Evolutionary conservation across 805 yeast genomes (phyloP), one percentile per base, ranked within the genome.

Genomic region (Maudiozyma turicensis): DNA sequence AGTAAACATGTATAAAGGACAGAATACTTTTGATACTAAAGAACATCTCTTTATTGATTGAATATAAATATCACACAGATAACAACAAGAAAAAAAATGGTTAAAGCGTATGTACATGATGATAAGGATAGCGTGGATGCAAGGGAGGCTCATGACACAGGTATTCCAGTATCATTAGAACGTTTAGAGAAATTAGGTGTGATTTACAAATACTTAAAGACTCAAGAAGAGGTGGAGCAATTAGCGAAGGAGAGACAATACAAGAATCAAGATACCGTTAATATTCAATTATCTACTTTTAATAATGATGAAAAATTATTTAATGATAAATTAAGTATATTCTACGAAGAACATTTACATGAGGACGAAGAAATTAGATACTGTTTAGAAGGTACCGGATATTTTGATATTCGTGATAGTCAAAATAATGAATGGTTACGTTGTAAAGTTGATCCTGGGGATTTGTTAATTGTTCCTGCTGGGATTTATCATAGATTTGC

Each of bases 281-380:
- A 69, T 41, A 74, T 90, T 47, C 76, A 80, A 31, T 75, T 78
- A 31, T 75, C 68, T 3, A 72, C 84, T 0, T 80, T 88, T 61
- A 77, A 80, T 0, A 80, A 82, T 26, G 81, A 81, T 37, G 82
- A 78, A 47, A 64, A 61, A 3, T 82, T 77, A 0, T 78, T 85
- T 58, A 73, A 78, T 54, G 72, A 70, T 46, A 87, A 88, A 65
- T 72, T 91, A 65, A 72, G 76, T 53, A 75, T 69, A 41, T 89
- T 90, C 66, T 86, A 81, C 69, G 71, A 76, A 44, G 96, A 91
- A 61, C 99, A 91, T 66, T 73, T 88, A 48, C 99, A 91, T 64
- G 98, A 91, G 64, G 99, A 91, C 64, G 99, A 91, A 68, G 99
- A 91, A 70, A 91, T 91, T 63, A 73, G 99, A 55, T 91, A 89